Evolutionary conservation across 176 grass and related monocot species (phyloP).

Genomic region (Carex parvula): DNA sequence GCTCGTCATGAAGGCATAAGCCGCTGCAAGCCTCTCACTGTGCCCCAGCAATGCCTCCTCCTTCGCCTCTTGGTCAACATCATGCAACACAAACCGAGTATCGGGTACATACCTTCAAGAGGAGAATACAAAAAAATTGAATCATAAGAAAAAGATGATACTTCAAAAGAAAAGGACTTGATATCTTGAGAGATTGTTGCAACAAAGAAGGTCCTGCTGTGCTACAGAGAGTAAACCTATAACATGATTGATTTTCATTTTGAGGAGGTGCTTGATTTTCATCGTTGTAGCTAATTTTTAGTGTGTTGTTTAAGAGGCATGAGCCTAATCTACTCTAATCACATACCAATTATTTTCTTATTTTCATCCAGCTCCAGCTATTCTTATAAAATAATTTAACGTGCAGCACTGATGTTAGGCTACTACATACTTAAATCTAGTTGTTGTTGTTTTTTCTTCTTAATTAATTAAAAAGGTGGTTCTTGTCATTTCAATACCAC

Average conservation of each 20-base stretch:
- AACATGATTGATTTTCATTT: background rate
- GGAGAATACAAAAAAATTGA: background rate
- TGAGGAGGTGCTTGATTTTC: background rate
- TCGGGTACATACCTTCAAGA: constrained; percentile 34
- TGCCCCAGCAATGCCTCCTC: constrained; percentile 74
- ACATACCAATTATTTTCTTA: background rate
- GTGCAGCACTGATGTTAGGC: background rate
- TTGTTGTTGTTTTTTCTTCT: background rate
- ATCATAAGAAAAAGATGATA: constrained; percentile 12
- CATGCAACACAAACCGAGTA: constrained; percentile 46
- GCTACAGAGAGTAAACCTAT: background rate
- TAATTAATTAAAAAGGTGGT: background rate
- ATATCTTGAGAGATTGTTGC: background rate
- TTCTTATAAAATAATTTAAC: background rate
- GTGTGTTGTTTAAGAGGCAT: background rate
- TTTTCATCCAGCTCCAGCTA: background rate
- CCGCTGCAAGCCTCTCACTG: constrained; percentile 80
- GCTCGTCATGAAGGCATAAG: constrained; percentile 75
- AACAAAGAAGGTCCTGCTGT: background rate
- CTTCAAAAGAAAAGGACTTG: background rate
- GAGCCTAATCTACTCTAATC: background rate
- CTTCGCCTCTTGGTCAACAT: constrained; percentile 37
- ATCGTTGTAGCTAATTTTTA: background rate
- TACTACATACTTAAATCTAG: too few relatives aligned
- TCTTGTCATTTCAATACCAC: background rate